These are phyloP conservation scores for Oryza meyeriana DNA, from an alignment of 176 grass and related monocot genomes.

Conservation along the genomic window DNA sequence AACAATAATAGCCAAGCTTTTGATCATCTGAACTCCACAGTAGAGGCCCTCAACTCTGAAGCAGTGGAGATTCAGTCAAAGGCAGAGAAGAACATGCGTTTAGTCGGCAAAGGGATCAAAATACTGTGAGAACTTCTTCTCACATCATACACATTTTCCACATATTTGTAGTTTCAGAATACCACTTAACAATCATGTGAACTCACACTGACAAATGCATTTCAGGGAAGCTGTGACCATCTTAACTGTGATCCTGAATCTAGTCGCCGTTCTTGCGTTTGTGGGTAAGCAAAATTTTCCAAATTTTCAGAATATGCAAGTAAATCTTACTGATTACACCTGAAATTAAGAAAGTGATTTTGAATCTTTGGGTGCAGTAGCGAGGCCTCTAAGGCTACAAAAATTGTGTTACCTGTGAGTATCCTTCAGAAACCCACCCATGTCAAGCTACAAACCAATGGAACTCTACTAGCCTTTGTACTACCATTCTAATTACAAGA, in stretches of 20 bases:
- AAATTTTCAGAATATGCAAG: neutral
- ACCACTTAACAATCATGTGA: neutral
- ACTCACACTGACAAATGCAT: neutral
- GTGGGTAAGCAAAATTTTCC: conserved; percentile 43
- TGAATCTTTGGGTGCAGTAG: conserved; percentile 39
- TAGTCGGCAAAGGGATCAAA: conserved; percentile 68
- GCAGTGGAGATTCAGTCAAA: conserved; percentile 62
- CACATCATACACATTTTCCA: neutral
- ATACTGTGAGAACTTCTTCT: conserved; percentile 55
- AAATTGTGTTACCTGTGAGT: conserved; percentile 54
- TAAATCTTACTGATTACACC: neutral
- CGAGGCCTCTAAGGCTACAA: conserved; percentile 44
- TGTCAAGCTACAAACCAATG: neutral
- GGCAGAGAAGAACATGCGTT: conserved; percentile 58
- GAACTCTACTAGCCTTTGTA: neutral
- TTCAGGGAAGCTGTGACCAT: conserved; percentile 70
- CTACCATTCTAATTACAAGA: neutral
- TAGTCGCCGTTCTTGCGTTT: conserved; percentile 41
- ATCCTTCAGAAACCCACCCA: conserved; percentile 5
- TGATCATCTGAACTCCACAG: conserved; percentile 63
- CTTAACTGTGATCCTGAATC: conserved; percentile 50
- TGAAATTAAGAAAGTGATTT: neutral
- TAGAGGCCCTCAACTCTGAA: conserved; percentile 51
- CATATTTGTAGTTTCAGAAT: neutral
- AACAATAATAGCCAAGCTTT: conserved; percentile 41